Percentiles rank a stretch among this genome's conserved stretches.
Evolutionary conservation across 2,329 filamentous ascomycete genomes (phyloP).

Genomic region (Fulvia fulva): DNA sequence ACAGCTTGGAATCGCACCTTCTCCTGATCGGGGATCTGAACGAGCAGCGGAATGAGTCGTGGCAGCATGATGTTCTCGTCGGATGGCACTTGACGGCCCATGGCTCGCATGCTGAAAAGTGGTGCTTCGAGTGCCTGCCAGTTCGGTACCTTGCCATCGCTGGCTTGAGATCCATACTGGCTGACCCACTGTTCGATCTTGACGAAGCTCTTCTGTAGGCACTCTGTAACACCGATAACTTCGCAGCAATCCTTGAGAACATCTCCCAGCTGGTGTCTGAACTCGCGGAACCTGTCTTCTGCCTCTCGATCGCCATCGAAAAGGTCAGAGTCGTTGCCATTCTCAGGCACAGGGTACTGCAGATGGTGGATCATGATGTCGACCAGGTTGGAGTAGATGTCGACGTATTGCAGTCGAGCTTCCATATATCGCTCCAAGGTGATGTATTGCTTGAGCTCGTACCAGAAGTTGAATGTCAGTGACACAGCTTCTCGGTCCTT

Average conservation of each 20-base stretch:
- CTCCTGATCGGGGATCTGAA: slow-evolving; percentile 91
- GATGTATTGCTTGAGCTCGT: slow-evolving; percentile 94
- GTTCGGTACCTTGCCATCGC: slow-evolving; percentile 71
- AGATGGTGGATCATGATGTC: slow-evolving; percentile 90
- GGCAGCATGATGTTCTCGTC: slow-evolving; percentile 84
- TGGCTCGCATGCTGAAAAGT: slow-evolving; percentile 88
- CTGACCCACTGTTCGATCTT: slow-evolving; percentile 86
- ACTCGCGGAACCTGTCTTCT: slow-evolving; percentile 95
- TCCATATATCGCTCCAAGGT: slow-evolving; percentile 85
- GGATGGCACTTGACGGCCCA: slow-evolving; percentile 91
- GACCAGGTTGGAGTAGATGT: slow-evolving; percentile 83
- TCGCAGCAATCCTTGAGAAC: slow-evolving; percentile 96
- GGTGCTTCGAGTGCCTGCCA: slow-evolving; percentile 97
- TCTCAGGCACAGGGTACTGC: slow-evolving; percentile 76
- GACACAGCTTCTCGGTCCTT: slow-evolving; percentile 87
- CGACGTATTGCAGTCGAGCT: slow-evolving; percentile 69
- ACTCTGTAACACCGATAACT: slow-evolving; percentile 89
- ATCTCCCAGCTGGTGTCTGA: slow-evolving; percentile 95
- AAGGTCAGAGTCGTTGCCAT: slow-evolving; percentile 66
- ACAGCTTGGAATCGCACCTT: slow-evolving; percentile 98
- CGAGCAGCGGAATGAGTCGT: slow-evolving; percentile 86
- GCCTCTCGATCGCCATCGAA: slow-evolving; percentile 95
- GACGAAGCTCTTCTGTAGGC: slow-evolving; percentile 80
- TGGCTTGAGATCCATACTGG: slow-evolving; percentile 72
- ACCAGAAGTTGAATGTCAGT: slow-evolving; percentile 96